Conservation (phyloP, 495 filamentous ascomycete species). For the Sphaerosporella brunnea region DNA sequence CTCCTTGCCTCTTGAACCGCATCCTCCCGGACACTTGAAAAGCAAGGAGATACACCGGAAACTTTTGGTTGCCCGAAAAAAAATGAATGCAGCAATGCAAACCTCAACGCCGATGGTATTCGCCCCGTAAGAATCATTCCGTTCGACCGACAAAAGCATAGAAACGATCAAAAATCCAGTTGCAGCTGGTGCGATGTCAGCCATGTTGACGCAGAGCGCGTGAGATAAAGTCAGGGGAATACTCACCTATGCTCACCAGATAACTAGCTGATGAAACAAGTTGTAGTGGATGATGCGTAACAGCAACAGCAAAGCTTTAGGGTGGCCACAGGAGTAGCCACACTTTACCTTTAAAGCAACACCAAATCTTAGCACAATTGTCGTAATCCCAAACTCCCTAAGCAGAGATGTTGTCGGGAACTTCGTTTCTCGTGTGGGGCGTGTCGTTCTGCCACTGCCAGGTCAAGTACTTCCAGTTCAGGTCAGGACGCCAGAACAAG, state of each 20-base stretch:
- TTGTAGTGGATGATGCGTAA: not conserved
- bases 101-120: slow-evolving; percentile 1
- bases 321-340: no score
- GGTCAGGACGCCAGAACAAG: slow-evolving; percentile 75
- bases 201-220: no score
- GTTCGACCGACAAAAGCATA: not conserved
- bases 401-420: slow-evolving; percentile 7
- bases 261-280: not conserved
- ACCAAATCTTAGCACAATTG: slow-evolving; percentile 1
- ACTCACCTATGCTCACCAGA: slow-evolving; percentile 1
- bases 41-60: no score
- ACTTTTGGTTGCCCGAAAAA: no score
- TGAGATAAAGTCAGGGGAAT: no score
- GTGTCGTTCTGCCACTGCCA: slow-evolving; percentile 48
- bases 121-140: slow-evolving; percentile 1
- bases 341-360: slow-evolving; percentile 3
- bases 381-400: slow-evolving; percentile 3
- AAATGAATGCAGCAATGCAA: no score
- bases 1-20: no score
- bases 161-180: not conserved
- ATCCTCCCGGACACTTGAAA: no score
- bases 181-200: no score
- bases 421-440: not conserved
- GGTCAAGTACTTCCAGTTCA: slow-evolving; percentile 82
- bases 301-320: no score